Evolutionary conservation across 768 basidiomycete genomes (phyloP).

Genomic region (Suillus variegatus): DNA sequence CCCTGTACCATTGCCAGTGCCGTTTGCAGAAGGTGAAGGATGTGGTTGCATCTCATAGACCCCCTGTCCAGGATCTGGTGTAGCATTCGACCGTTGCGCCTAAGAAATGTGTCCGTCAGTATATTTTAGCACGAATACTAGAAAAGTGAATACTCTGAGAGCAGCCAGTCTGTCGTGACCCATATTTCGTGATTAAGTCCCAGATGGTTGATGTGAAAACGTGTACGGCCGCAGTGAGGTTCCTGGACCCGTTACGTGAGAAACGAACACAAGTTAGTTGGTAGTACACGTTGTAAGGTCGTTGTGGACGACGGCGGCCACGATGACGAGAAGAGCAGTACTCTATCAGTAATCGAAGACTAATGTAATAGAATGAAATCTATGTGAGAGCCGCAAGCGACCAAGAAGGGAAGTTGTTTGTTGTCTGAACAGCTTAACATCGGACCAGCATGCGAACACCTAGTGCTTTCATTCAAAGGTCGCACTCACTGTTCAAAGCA

Average conservation of each 20-base stretch:
- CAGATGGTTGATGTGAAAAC: neutral
- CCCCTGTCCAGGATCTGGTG: conserved; percentile 32
- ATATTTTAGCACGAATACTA: conserved; percentile 50
- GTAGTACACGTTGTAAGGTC: neutral
- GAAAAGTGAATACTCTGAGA: conserved; percentile 70
- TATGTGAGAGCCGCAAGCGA: neutral
- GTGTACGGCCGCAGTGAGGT: neutral
- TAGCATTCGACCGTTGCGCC: conserved; percentile 53
- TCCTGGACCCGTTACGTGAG: neutral
- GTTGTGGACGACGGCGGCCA: neutral
- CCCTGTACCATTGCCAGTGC: conserved; percentile 4
- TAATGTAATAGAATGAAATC: neutral
- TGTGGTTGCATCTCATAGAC: conserved; percentile 30
- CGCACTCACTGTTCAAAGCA: conserved; percentile 32
- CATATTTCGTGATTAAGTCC: conserved; percentile 38
- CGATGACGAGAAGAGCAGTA: neutral
- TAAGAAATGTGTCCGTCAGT: conserved; percentile 59
- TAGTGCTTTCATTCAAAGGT: conserved; percentile 32
- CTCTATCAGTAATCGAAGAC: neutral
- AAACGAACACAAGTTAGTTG: neutral
- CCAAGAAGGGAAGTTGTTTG: neutral
- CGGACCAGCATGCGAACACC: conserved; percentile 36
- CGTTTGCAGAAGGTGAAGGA: conserved; percentile 30
- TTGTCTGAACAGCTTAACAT: neutral
- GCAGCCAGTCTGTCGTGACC: conserved; percentile 78